Evolutionary conservation across 2,329 filamentous ascomycete genomes (phyloP).

Genomic region (Penicillium sp.): DNA sequence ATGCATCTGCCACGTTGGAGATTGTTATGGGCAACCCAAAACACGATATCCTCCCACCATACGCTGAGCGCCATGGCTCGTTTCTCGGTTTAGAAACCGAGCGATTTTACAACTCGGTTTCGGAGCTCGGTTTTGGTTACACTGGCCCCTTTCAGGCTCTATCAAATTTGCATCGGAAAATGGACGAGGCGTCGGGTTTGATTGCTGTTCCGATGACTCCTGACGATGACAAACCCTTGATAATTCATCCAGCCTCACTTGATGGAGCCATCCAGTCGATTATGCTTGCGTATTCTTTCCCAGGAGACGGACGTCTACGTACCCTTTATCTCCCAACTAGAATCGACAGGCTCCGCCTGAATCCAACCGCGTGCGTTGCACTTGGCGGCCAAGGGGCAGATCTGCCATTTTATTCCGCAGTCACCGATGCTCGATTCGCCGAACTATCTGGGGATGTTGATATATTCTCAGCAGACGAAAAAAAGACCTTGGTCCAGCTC

Average conservation of each 20-base stretch:
- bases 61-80: not conserved
- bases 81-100: constrained; percentile 22
- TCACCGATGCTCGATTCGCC: constrained; percentile 12
- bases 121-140: constrained; percentile 29
- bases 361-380: constrained; percentile 7
- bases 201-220: constrained; percentile 15
- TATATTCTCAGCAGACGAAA: constrained; percentile 18
- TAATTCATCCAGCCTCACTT: constrained; percentile 19
- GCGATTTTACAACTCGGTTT: constrained; percentile 28
- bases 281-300: constrained; percentile 24
- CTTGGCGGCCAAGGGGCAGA: constrained; percentile 8
- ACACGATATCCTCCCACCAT: constrained; percentile 10
- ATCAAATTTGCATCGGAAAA: constrained; percentile 15
- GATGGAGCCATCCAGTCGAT: constrained; percentile 24
- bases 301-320: constrained; percentile 21
- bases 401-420: constrained; percentile 21
- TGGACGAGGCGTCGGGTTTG: constrained; percentile 21
- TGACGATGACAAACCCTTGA: not conserved
- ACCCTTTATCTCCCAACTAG: constrained; percentile 23
- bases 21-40: constrained; percentile 12
- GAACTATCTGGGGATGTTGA: constrained; percentile 29
- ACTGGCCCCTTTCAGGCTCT: constrained; percentile 24
- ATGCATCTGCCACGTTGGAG: constrained; percentile 14
- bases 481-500: constrained; percentile 19
- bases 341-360: constrained; percentile 20